Conservation (phyloP, 1,284 basidiomycete genomes). For the Pseudozyma sp. region DNA sequence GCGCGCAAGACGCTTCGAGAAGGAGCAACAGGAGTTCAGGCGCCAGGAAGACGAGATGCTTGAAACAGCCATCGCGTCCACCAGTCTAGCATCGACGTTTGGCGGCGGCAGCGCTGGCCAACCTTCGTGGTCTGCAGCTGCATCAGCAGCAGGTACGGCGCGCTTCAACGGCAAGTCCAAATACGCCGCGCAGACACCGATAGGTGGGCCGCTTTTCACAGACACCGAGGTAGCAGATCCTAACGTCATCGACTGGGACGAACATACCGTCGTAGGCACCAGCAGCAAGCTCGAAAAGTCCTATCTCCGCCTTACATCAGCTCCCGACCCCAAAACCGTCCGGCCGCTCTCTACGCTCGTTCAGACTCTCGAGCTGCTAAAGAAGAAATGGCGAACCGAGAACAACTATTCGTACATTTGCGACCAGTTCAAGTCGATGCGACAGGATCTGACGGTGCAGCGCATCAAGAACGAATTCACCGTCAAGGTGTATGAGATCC, state of each 20-base stretch:
- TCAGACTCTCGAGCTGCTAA: conserved; percentile 86
- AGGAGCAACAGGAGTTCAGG: conserved; percentile 58
- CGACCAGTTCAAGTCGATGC: conserved; percentile 96
- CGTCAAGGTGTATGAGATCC: conserved; percentile 96
- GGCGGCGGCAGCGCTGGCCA: conserved; percentile 21
- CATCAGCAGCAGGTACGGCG: not conserved
- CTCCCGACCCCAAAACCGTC: conserved; percentile 93
- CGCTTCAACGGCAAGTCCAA: conserved; percentile 7
- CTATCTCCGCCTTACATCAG: conserved; percentile 94
- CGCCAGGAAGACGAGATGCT: conserved; percentile 50
- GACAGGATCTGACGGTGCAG: conserved; percentile 99
- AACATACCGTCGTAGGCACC: conserved; percentile 91
- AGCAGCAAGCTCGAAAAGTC: conserved; percentile 91
- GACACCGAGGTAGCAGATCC: conserved; percentile 50
- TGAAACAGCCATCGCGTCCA: conserved; percentile 52
- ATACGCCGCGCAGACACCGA: conserved; percentile 12
- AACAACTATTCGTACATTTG: conserved; percentile 91
- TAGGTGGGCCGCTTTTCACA: conserved; percentile 13
- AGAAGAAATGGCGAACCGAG: conserved; percentile 87
- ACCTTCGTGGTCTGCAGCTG: conserved; percentile 33
- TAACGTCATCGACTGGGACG: conserved; percentile 95
- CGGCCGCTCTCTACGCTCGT: conserved; percentile 87
- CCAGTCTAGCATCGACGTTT: conserved; percentile 49
- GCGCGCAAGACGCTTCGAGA: conserved; percentile 66
- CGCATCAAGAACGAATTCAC: conserved; percentile 99